Evolutionary conservation across 495 filamentous ascomycete genomes (phyloP).

Genomic region (Daldinia caldariorum): DNA sequence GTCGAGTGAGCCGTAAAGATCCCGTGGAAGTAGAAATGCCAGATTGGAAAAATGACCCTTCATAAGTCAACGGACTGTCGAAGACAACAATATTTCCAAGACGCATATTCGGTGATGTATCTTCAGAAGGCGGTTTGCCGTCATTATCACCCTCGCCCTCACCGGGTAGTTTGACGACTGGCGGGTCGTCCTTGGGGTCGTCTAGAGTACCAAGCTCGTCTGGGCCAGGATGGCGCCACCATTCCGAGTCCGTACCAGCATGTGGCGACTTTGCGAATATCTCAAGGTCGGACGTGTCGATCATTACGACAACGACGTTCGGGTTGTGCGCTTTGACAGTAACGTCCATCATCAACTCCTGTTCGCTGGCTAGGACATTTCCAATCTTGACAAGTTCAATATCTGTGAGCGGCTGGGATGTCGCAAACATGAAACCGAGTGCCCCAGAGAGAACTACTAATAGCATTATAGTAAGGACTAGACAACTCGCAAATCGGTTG

Average conservation of each 20-base stretch:
- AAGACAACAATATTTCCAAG: slow-evolving; percentile 88
- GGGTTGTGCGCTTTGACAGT: slow-evolving; percentile 90
- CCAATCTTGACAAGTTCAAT: slow-evolving; percentile 80
- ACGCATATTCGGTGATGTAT: slow-evolving; percentile 81
- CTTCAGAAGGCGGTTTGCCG: slow-evolving; percentile 56
- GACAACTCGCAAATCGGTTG: slow-evolving; percentile 80
- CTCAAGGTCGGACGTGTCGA: slow-evolving; percentile 86
- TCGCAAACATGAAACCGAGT: slow-evolving; percentile 86
- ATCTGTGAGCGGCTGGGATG: slow-evolving; percentile 84
- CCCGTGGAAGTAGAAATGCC: slow-evolving; percentile 73
- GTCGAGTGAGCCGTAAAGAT: slow-evolving; percentile 79
- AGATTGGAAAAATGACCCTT: slow-evolving; percentile 83
- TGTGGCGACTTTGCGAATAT: slow-evolving; percentile 93
- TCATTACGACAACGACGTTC: slow-evolving; percentile 84
- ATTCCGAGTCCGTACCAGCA: slow-evolving; percentile 76
- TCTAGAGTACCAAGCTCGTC: slow-evolving; percentile 50
- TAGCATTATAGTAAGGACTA: slow-evolving; percentile 77
- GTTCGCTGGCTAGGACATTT: slow-evolving; percentile 90
- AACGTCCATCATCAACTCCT: slow-evolving; percentile 95
- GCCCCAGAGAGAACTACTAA: slow-evolving; percentile 80
- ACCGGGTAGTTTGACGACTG: slow-evolving; percentile 48
- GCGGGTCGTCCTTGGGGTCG: slow-evolving; percentile 73
- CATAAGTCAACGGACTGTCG: slow-evolving; percentile 86
- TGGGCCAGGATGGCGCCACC: slow-evolving; percentile 70
- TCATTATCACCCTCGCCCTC: neutral